Base-by-base conservation (phyloP, 257 asterid species). In the Mitragyna speciosa region DNA sequence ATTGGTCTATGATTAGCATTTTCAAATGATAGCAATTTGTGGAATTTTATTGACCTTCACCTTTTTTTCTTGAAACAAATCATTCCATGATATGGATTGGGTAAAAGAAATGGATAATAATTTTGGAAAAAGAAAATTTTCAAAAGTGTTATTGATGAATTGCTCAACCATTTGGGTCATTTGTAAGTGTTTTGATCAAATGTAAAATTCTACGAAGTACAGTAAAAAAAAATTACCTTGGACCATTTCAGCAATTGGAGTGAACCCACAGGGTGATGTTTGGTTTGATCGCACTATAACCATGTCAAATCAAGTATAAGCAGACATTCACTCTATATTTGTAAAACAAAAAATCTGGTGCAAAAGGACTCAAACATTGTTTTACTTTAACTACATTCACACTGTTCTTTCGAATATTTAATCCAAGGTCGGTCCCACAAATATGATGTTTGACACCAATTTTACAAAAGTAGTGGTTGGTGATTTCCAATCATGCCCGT, bases 211-310 rank as follows among this genome's bases (percentile, higher is more conserved):
- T 36, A 36, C 41, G 41, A 36, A 36, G 41, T 36, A 36, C 3
- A 36, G 41, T 36, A 36, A 36, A 36, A 4, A 36, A 36, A 36
- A 36, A n/a, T n/a, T n/a, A n/a, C n/a, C n/a, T n/a, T n/a, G n/a
- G 24, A 30, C 58, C 22, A 70, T 49, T 28, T 26, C 28, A 69
- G 49, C 74, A 66, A 68, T 48, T 54, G 66, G 76, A 65, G 6
- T 68, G 68, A 10, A 49, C 69, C 39, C 39, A n/a, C 36, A 64
- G 28, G 2, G 69, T 76, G 72, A 36, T 72, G 83, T 79, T 79
- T 49, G 83, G 79, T 69, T 76, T 36, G 63, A 79, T 31, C 56
- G 83, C 86, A 79, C 83, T 69, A 74, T 30, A 1, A 70, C 4
- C 7, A 36, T 58, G 12, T 70, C 79, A 68, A 82, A 65, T 70